Evolutionary conservation across 1,284 basidiomycete species (phyloP), one percentile per base, ranked within the genome.

Genomic region (Puccinia hordei): DNA sequence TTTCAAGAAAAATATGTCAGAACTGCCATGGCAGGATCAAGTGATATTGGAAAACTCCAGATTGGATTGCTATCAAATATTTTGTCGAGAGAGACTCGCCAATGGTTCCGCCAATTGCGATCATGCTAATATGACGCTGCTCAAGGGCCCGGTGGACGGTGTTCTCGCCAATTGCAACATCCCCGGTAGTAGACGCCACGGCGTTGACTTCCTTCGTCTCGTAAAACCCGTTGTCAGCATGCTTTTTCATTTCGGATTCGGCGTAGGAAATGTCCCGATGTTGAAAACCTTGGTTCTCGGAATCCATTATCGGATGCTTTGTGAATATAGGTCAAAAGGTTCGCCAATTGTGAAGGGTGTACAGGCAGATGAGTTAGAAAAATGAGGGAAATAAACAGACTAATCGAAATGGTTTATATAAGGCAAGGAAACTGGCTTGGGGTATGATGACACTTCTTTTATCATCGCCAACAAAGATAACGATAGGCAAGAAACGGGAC

Each of bases 41-140:
- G 19, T 6, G 9, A 59, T 27, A 15, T 33, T 1, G 22, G 2
- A 41, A 44, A 13, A 59, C 30, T 30, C 17, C 22, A 66, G n/a
- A 41, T 41, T 41, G 38, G 38, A 12, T 6, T 41, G 38, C 4
- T 6, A 41, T 41, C 38, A 41, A 41, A 41, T 41, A 41, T 41
- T 41, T 30, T n/a, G 8, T 30, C 5, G 24, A 38, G 41, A 46
- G 41, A 75, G n/a, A 75, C 73, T 46, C 27, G 46, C 73, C 35
- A 22, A 3, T 35, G 38, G 35, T 73, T 15, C 74, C 74, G 46
- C 74, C 74, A 41, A 77, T 77, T 2, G 74, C 74, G 35, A 77
- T 77, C 74, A 77, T 77, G 53, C 63, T 68, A 35, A 77, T 49
- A 68, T 77, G 74, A 19, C 74, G 27, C 66, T 41, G 44, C 19